These are phyloP conservation scores for Solanum pinnatisectum DNA, from an alignment of 257 asterid genomes.

Conservation along the genomic window DNA sequence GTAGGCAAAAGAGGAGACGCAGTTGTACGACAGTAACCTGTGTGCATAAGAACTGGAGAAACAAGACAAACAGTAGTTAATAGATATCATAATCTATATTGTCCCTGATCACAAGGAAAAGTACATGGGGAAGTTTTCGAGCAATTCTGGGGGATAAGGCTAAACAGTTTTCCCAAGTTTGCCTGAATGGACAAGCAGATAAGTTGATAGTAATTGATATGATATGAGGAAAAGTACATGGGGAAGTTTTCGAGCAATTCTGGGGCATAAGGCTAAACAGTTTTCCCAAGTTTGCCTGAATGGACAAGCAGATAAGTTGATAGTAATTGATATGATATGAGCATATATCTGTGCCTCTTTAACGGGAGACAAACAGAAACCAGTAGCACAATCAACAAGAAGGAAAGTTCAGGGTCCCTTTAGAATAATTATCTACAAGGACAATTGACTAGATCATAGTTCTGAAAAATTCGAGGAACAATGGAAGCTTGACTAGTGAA, in stretches of 20 bases:
- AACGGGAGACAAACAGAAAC: background rate
- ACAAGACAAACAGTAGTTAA: slow-evolving; percentile 22
- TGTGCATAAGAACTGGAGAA: slow-evolving; percentile 87
- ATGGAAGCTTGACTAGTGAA: background rate
- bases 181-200: background rate
- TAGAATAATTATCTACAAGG: background rate
- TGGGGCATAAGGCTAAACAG: too few species aligned
- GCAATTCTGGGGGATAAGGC: background rate
- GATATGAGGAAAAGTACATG: too few species aligned
- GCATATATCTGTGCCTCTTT: background rate
- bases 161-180: background rate
- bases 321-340: background rate
- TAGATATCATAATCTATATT: background rate
- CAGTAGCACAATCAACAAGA: background rate
- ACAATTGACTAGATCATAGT: background rate
- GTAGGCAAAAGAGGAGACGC: slow-evolving; percentile 92
- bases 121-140: background rate
- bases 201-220: background rate
- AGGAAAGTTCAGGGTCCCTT: background rate
- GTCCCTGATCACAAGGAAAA: background rate
- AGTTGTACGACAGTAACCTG: slow-evolving; percentile 90
- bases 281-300: background rate
- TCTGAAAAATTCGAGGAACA: background rate
- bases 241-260: too few species aligned
- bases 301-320: background rate